Percentiles rank a stretch among this genome's conserved stretches.
Conservation (phyloP, 1,139 yeast genomes). For the Taphrina flavorubra region DNA sequence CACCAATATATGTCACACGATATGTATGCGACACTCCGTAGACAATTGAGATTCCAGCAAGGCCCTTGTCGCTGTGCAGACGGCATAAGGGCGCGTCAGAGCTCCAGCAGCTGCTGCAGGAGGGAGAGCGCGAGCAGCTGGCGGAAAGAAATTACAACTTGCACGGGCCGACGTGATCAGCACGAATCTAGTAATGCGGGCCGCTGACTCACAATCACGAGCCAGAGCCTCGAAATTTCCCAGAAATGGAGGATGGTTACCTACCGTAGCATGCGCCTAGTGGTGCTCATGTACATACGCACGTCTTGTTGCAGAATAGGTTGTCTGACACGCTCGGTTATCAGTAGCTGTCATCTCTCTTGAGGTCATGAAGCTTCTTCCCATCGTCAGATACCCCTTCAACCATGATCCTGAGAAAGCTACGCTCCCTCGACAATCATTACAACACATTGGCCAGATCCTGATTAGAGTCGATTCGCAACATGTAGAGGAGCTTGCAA, state of each 20-base stretch:
- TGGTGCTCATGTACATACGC: not conserved
- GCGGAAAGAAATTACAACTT: not conserved
- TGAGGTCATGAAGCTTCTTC: slow-evolving; percentile 30
- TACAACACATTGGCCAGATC: slow-evolving; percentile 34
- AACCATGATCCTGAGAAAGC: not conserved
- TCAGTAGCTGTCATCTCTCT: too few relatives aligned
- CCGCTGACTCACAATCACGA: slow-evolving; percentile 8
- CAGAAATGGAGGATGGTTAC: not conserved
- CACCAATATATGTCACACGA: too few relatives aligned
- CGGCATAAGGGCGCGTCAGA: slow-evolving; percentile 4
- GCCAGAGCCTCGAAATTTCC: too few relatives aligned
- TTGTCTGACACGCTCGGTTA: too few relatives aligned
- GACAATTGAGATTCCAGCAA: too few relatives aligned
- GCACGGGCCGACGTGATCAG: not conserved
- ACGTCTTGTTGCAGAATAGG: not conserved
- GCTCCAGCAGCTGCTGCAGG: not conserved
- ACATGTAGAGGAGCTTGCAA: slow-evolving; percentile 6
- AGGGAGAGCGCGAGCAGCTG: not conserved
- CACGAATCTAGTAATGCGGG: not conserved
- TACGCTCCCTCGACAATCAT: slow-evolving; percentile 24
- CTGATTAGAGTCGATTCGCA: slow-evolving; percentile 15
- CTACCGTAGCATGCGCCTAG: not conserved
- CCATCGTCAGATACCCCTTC: slow-evolving; percentile 14
- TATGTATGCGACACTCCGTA: too few relatives aligned
- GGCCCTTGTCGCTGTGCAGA: not conserved